A percentile compares a stretch with the other conserved stretches of the same genome.
phyloP scores from a whole-genome alignment of 2,329 filamentous ascomycete species.

The Paecilomyces fulvus region DNA sequence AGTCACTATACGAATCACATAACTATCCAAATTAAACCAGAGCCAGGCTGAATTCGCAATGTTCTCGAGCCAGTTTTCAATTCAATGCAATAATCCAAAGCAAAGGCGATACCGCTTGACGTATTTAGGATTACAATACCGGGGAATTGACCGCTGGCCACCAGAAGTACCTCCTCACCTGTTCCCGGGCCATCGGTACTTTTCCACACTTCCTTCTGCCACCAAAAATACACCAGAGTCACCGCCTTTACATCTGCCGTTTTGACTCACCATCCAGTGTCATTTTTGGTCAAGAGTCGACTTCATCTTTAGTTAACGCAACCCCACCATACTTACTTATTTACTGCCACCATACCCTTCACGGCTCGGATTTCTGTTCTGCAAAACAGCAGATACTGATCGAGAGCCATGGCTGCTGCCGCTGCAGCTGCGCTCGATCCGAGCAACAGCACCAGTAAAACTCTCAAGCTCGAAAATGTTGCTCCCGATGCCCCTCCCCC shows the following conservation, averaged over 20 bases:
- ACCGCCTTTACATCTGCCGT: neutral
- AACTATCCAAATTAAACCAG: neutral
- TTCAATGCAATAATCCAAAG: neutral
- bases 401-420: conserved; percentile 31
- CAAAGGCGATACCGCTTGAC: neutral
- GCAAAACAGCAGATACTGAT: conserved; percentile 14
- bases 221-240: neutral
- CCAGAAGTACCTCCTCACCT: neutral
- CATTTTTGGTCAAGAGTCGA: neutral
- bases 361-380: conserved; percentile 14
- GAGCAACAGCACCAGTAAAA: conserved; percentile 48
- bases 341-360: conserved; percentile 7
- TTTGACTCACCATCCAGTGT: conserved; percentile 3
- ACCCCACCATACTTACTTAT: conserved; percentile 11
- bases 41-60: neutral
- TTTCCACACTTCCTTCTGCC: neutral
- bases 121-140: neutral
- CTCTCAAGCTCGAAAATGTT: conserved; percentile 57
- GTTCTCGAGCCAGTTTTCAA: neutral
- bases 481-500: conserved; percentile 8
- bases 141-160: neutral
- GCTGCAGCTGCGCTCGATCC: conserved; percentile 49
- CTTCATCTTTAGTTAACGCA: conserved; percentile 3
- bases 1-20: neutral
- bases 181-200: neutral